These are phyloP conservation scores for Aspergillus sp. DNA, from an alignment of 2,329 filamentous ascomycete species.

Conservation along the genomic window DNA sequence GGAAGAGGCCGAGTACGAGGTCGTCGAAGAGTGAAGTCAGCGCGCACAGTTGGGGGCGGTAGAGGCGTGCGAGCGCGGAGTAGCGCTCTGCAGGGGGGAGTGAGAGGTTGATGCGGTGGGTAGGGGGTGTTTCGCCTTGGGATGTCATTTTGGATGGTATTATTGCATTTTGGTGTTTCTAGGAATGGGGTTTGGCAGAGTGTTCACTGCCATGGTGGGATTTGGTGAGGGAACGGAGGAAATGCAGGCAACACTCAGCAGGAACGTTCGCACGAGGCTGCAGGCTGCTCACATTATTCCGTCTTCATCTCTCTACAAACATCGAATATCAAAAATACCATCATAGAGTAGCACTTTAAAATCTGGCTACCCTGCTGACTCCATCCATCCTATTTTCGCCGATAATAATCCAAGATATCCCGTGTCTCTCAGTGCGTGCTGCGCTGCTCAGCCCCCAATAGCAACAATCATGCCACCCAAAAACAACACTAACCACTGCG, in stretches of 20 bases:
- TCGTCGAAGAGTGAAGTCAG: conserved; percentile 51
- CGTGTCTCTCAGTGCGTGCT: background rate
- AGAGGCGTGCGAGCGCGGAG: conserved; percentile 47
- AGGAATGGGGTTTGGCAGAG: background rate
- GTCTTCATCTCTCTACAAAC: too few relatives aligned
- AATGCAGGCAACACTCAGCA: background rate
- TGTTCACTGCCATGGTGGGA: background rate
- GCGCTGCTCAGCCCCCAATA: background rate
- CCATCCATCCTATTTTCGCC: background rate
- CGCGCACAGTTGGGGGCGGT: conserved; percentile 44
- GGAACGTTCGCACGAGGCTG: too few relatives aligned
- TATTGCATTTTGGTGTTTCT: background rate
- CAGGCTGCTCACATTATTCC: too few relatives aligned
- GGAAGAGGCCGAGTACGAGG: conserved; percentile 41
- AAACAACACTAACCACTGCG: background rate
- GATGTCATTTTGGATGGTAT: background rate
- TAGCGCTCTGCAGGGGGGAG: conserved; percentile 55
- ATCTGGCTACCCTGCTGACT: background rate
- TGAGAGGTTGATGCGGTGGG: conserved; percentile 55
- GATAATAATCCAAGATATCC: background rate
- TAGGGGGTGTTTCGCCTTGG: conserved; percentile 29
- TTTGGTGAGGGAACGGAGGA: background rate
- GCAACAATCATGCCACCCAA: conserved; percentile 1
- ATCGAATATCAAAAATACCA: too few relatives aligned
- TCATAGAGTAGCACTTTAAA: too few relatives aligned